Evolutionary conservation across 2,329 filamentous ascomycete genomes (phyloP), one percentile per base, ranked within the genome.

Genomic region (Colletotrichum sp.): DNA sequence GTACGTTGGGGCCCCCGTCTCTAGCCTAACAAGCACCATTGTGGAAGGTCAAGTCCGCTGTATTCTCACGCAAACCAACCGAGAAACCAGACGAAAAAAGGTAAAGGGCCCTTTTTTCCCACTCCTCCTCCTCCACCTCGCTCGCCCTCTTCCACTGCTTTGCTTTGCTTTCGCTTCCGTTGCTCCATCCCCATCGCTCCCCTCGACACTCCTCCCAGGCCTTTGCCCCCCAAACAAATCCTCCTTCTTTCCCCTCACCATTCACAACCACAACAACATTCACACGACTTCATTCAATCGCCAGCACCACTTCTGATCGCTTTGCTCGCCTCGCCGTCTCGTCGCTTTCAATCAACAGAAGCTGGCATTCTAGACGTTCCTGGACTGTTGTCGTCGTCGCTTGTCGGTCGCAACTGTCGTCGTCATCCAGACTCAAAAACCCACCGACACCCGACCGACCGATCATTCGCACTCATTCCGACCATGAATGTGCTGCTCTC

Each of bases 401-500:
- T 63, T 68, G 55, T 61, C 55, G 63, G 73, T 72, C 69, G 73
- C 70, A 72, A 72, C 69, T 34, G 70, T 72, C 73, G 73, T 75
- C 73, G 73, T 75, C 73, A 75, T 52, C 73, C n/a, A 65, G 60
- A 61, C 32, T 73, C 57, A 68, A 68, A 59, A 68, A 68, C 60
- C 36, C 63, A 59, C 32, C 72, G 32, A 55, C 48, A 57, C 55
- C 34, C 30, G 60, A 52, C 72, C 72, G 36, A 67, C 34, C 61
- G 16, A 69, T n/a, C 15, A 6, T 32, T 55, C 25, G 55, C 55
- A 72, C 22, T 75, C 55, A 57, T 36, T 32, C 25, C 61, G 66
- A 89, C 78, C 73, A 93, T 93, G 92, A 93, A 93, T 83, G 87
- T 92, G 82, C 83, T 93, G 84, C 84, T 93, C 78, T 89, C 90